phyloP scores from a whole-genome alignment of 306 rosid genomes.

The Sphenostylis stenocarpa region DNA sequence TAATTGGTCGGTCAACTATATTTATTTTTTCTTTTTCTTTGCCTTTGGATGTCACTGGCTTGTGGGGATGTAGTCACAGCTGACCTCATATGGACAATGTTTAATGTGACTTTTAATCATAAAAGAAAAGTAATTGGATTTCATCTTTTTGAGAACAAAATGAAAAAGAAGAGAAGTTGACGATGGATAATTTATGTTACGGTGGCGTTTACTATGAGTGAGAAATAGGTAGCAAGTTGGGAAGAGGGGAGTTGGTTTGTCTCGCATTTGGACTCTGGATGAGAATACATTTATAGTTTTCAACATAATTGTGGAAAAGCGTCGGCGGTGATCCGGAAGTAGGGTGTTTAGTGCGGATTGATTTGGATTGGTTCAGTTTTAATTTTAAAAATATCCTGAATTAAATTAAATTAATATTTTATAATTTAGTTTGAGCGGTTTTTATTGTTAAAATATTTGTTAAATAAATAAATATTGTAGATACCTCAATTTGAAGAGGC shows the following conservation, averaged over 20 bases:
- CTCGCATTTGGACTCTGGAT: not conserved
- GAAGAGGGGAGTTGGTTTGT: not conserved
- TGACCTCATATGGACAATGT: constrained; percentile 3
- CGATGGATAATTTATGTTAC: not conserved
- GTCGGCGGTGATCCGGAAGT: too few relatives aligned
- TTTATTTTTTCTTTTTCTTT: not conserved
- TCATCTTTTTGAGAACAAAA: not conserved
- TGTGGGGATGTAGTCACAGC: constrained; percentile 3
- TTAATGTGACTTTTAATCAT: not conserved
- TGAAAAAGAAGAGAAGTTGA: not conserved
- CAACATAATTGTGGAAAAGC: not conserved
- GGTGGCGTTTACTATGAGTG: not conserved
- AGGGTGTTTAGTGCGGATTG: too few relatives aligned
- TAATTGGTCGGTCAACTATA: constrained; percentile 42
- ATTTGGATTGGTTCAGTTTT: too few relatives aligned
- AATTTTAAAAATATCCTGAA: too few relatives aligned
- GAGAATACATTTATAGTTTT: not conserved
- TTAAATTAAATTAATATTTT: too few relatives aligned
- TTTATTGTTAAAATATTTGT: too few relatives aligned
- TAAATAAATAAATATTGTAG: too few relatives aligned
- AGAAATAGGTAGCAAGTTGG: not conserved
- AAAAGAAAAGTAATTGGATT: not conserved
- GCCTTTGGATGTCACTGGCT: not conserved
- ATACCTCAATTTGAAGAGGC: too few relatives aligned
- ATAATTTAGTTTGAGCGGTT: too few relatives aligned